phyloP scores from a whole-genome alignment of 768 basidiomycete species.

The Tephrocybe sp. region DNA sequence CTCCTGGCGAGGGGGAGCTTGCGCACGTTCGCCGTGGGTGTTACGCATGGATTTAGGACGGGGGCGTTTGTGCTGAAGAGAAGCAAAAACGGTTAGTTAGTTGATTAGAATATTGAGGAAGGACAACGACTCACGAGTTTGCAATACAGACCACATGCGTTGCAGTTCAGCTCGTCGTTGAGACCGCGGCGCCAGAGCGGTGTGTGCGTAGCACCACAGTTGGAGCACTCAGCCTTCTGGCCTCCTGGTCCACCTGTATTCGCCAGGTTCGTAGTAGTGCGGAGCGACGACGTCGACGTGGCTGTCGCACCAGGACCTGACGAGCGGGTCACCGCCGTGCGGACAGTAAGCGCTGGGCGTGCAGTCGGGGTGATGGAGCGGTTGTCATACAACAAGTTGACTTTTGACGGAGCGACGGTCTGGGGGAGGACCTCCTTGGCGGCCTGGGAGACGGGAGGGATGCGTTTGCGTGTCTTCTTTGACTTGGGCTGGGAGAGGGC shows the following conservation, averaged over 20 bases:
- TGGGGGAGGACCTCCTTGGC: conserved; percentile 44
- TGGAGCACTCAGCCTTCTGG: conserved; percentile 81
- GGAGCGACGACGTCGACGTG: conserved; percentile 45
- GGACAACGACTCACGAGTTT: conserved; percentile 58
- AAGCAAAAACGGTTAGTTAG: conserved; percentile 4
- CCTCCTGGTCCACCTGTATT: conserved; percentile 48
- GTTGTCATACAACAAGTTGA: conserved; percentile 53
- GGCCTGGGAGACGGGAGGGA: conserved; percentile 36
- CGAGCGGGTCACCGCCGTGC: conserved; percentile 50
- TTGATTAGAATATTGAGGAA: neutral
- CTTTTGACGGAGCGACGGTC: conserved; percentile 56
- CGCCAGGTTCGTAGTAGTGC: conserved; percentile 21
- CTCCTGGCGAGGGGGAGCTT: conserved; percentile 63
- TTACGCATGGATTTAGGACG: conserved; percentile 87
- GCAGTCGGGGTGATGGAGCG: conserved; percentile 40
- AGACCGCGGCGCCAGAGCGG: conserved; percentile 84
- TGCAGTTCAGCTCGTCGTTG: conserved; percentile 88
- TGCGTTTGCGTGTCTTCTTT: conserved; percentile 16
- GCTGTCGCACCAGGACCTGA: conserved; percentile 66
- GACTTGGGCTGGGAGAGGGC: conserved; percentile 24
- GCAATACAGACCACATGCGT: conserved; percentile 86
- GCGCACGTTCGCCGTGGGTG: conserved; percentile 69
- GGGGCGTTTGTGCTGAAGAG: conserved; percentile 74
- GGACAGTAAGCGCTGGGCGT: conserved; percentile 60
- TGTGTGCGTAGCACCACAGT: conserved; percentile 87